Conservation (phyloP, 1,139 yeast species). For the Debaryomycetaceae sp. region DNA sequence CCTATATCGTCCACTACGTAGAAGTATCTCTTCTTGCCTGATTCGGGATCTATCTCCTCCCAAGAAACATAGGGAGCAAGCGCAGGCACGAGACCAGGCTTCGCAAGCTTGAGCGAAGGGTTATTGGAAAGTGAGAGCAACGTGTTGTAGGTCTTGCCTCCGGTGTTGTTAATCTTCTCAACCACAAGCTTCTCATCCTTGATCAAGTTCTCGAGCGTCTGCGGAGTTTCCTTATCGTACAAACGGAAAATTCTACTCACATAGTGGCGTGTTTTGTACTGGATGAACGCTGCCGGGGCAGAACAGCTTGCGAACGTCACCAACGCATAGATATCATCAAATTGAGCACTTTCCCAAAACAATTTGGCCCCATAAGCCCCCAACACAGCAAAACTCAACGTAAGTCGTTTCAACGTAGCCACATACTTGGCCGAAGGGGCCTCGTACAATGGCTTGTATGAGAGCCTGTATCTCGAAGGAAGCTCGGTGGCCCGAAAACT, state of each 20-base stretch:
- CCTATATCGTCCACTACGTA: constrained; percentile 74
- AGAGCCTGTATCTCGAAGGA: constrained; percentile 44
- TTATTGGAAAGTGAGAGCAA: constrained; percentile 49
- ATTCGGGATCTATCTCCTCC: constrained; percentile 41
- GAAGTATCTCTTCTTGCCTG: constrained; percentile 36
- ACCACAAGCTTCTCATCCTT: constrained; percentile 63
- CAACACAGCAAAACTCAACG: constrained; percentile 52
- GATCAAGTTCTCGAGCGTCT: constrained; percentile 59
- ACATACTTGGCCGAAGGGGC: constrained; percentile 57
- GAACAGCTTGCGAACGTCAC: constrained; percentile 36
- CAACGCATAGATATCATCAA: constrained; percentile 53
- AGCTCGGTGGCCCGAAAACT: constrained; percentile 26
- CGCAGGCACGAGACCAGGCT: constrained; percentile 21
- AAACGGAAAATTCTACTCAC: constrained; percentile 71
- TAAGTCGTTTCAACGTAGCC: constrained; percentile 50
- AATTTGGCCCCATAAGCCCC: constrained; percentile 56
- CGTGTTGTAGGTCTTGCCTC: constrained; percentile 63
- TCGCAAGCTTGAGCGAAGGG: constrained; percentile 36
- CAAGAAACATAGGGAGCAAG: constrained; percentile 61
- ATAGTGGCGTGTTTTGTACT: constrained; percentile 61
- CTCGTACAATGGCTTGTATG: constrained; percentile 53
- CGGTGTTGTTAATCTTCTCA: constrained; percentile 66
- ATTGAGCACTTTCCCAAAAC: constrained; percentile 52
- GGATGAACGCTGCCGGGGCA: constrained; percentile 49
- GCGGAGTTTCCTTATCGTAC: constrained; percentile 61